Percentiles rank a stretch among this genome's conserved stretches.
phyloP scores from a whole-genome alignment of 257 asterid species.

The Orobanche coerulescens region DNA sequence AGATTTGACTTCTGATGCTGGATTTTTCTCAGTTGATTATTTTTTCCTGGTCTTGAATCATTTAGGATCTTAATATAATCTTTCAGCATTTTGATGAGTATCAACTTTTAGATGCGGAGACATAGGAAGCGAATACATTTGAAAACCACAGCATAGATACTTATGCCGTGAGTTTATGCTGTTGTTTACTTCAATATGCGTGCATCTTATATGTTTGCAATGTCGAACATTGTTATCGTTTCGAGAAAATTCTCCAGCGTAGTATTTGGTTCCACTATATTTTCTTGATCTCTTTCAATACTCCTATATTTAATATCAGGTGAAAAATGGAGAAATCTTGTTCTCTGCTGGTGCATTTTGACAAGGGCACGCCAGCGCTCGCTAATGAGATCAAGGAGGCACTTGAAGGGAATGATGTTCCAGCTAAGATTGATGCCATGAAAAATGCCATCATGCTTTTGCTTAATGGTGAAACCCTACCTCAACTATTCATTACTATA shows the following conservation, averaged over 20 bases:
- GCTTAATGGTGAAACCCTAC: slow-evolving; percentile 90
- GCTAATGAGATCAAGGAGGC: slow-evolving; percentile 98
- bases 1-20: not conserved
- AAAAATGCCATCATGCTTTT: slow-evolving; percentile 86
- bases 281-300: slow-evolving; percentile 1
- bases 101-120: not conserved
- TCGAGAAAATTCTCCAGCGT: not conserved
- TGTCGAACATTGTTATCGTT: not conserved
- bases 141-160: not conserved
- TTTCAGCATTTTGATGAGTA: not conserved
- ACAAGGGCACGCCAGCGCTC: slow-evolving; percentile 87
- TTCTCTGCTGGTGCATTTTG: slow-evolving; percentile 77
- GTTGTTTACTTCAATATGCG: not conserved
- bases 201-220: not conserved
- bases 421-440: slow-evolving; percentile 84
- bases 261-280: not conserved
- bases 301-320: slow-evolving; percentile 11
- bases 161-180: not conserved
- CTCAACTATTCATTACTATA: slow-evolving; percentile 81
- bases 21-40: not conserved
- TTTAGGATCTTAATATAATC: not conserved
- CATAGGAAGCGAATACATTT: not conserved
- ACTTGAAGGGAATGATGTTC: slow-evolving; percentile 70
- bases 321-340: slow-evolving; percentile 82
- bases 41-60: slow-evolving; percentile 6